phyloP scores from a whole-genome alignment of 495 filamentous ascomycete genomes.

The Glutinoglossum americanum region DNA sequence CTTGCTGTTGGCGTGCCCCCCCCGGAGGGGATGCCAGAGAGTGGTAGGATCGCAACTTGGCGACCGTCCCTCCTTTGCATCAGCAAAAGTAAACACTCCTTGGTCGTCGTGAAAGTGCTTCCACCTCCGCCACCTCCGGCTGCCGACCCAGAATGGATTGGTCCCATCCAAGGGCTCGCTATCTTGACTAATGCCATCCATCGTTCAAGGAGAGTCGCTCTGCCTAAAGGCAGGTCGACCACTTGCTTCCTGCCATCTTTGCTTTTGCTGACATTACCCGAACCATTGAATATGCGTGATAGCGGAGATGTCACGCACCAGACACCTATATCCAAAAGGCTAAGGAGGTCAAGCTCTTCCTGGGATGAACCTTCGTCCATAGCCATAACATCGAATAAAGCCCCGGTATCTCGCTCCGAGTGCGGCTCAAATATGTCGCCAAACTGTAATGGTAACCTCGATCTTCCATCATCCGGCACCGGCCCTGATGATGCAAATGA shows the following conservation, averaged over 20 bases:
- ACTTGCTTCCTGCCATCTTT: not conserved
- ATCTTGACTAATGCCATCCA: conserved; percentile 1
- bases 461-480: not conserved
- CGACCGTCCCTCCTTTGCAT: not conserved
- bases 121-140: not conserved
- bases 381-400: not conserved
- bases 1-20: not conserved
- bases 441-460: not conserved
- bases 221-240: not conserved
- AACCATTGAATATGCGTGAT: not conserved
- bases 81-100: not conserved
- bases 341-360: not conserved
- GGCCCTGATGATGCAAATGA: not conserved
- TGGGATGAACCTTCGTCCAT: not conserved
- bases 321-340: not conserved
- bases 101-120: not conserved
- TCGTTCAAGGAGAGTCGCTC: not conserved
- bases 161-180: not conserved
- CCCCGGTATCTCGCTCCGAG: not conserved
- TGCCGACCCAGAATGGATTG: not conserved
- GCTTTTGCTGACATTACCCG: not conserved
- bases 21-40: not conserved
- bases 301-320: not conserved
- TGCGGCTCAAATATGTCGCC: not conserved
- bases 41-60: not conserved